Evolutionary conservation across 2,329 filamentous ascomycete species (phyloP), one percentile per base, ranked within the genome.

Genomic region (Whalleya microplaca): DNA sequence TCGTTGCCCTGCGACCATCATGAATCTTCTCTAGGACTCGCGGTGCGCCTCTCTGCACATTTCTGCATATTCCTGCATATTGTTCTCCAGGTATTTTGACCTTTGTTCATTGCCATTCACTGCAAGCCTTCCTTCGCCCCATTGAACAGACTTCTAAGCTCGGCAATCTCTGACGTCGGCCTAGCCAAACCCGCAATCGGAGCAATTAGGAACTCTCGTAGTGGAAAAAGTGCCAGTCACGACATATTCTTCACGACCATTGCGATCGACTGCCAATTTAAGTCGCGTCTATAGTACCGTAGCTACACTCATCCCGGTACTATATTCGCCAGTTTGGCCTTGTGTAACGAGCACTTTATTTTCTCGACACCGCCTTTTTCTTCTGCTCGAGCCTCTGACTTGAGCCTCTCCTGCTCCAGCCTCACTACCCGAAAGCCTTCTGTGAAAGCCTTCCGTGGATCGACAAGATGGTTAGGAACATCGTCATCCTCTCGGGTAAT

Each of bases 401-500:
- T n/a, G n/a, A n/a, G n/a, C n/a, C n/a, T n/a, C n/a, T n/a, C n/a
- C n/a, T n/a, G n/a, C n/a, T n/a, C n/a, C n/a, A n/a, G n/a, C n/a
- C n/a, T n/a, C n/a, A n/a, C 23, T 23, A 40, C 51, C 14, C 32
- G 32, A 37, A 37, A 27, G 4, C 32, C 32, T 12, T 12, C 32
- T 16, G 3, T 37, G 9, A 16, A 37, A 37, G 3, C 3, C 32
- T 12, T 37, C 3, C 50, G 18, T 18, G 56, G 40, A 56, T 45
- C 52, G 59, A 45, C 67, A 75, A 65, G 61, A 96, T 97, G 92
- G 93, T 97, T 66, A 89, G 93, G 75, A 96, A 96, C 75, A 92
- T 99, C 64, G 91, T 96, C 71, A 85, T 99, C 61, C 87, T 99
- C 64, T 92, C 93, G 67, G 94, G 95, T 59, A 95, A 90, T 73